Conservation (phyloP, 108 stramenopile species). For the Conticribra weissflogii region DNA sequence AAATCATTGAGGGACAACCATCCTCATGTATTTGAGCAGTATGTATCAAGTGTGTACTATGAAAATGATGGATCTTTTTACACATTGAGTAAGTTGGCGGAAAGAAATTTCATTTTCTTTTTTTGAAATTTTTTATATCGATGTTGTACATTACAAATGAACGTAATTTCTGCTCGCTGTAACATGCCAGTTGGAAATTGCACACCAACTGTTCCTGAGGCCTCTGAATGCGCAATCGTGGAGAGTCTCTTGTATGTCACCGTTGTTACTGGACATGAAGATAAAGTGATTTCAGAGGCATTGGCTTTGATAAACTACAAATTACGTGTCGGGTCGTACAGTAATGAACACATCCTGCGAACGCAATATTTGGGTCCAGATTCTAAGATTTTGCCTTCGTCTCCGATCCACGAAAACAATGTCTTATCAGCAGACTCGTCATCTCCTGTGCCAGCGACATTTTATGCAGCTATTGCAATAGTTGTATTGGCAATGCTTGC, state of each 20-base stretch:
- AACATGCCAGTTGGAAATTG: conserved; percentile 13
- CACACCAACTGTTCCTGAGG: conserved; percentile 18
- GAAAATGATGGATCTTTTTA: conserved; percentile 9
- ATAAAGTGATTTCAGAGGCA: conserved; percentile 14
- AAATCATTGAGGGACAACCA: not conserved
- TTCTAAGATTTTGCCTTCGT: not conserved
- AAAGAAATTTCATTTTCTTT: no score
- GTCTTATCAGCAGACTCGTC: not conserved
- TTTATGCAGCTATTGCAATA: conserved; percentile 25
- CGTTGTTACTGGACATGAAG: conserved; percentile 13
- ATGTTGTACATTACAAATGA: no score
- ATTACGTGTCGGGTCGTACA: conserved; percentile 15
- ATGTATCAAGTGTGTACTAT: conserved; percentile 43
- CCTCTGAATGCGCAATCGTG: conserved; percentile 39
- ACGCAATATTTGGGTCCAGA: conserved; percentile 36
- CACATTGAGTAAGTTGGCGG: conserved; percentile 31
- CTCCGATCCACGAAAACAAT: not conserved
- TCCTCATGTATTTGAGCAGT: not conserved
- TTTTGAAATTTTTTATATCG: no score
- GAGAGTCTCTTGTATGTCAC: conserved; percentile 28
- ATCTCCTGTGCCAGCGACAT: conserved; percentile 4
- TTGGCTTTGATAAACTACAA: conserved; percentile 27
- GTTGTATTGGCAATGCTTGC: conserved; percentile 23
- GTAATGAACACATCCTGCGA: conserved; percentile 15
- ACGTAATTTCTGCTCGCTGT: no score